Base-by-base conservation (phyloP, 75 land plant species). In the Chamaecyparis obtusa region DNA sequence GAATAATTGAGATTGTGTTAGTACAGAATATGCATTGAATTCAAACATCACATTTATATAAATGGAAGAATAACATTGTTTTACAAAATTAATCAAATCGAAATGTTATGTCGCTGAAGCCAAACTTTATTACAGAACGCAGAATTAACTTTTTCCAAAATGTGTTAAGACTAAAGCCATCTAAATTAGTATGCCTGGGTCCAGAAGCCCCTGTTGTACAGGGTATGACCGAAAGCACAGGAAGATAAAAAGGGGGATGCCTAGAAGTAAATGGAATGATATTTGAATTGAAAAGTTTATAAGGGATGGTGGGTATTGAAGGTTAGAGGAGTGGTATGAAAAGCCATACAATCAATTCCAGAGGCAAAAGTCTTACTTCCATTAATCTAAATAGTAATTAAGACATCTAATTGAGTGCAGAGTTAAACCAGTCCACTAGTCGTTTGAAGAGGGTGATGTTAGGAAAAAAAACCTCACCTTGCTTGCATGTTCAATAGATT, bases 401-500 rank as follows among this genome's bases (percentile, higher is more conserved):
- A 39, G 15, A 78, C 43, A 1, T 56, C 60, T 56, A 78, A 78
- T 36, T 43, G 44, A 79, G n/a, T 78, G 3, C 81, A 41, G 27
- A 78, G 17, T 21, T 17, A 2, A 39, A 37, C 30, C 9, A 79
- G 35, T n/a, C n/a, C n/a, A 2, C 16, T 5, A 76, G 16, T 3
- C 19, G 36, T 15, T 37, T 33, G 4, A 76, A 76, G 4, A 76
- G 39, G 35, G 1, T 3, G 16, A 7, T 76, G 41, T 2, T 76
- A 36, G n/a, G 37, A 77, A 37, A 21, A 24, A 77, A 35, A 80
- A 80, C 67, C 91, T 48, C 87, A 95, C 96, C 83, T 94, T 85
- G 37, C 91, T 91, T 15, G 91, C 86, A 44, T 83, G 85, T 81
- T 93, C 92, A 85, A 95, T 91, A 19, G 87, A 41, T 74, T 90